Base-by-base conservation (phyloP, 2,329 filamentous ascomycete species). In the Xylaria sp. region DNA sequence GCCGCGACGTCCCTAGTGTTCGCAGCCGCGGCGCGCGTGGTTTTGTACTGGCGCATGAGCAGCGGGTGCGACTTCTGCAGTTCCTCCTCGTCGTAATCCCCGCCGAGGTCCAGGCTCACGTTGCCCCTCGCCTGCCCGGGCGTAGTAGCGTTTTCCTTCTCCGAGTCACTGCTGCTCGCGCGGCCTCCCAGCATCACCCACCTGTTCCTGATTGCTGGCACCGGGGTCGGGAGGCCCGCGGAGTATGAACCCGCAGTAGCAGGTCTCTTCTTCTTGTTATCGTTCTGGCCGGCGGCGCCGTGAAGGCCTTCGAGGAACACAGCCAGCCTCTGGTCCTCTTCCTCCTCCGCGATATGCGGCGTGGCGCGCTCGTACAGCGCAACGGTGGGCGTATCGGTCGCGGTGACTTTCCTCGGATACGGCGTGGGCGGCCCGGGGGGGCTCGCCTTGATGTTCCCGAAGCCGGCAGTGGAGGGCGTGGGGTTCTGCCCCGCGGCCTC, bases 341-440 rank as follows among this genome's bases (percentile, higher is more conserved):
- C 34, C 19, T 19, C n/a, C 3, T 47, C 50, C 8, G 9, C 2
- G 50, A 53, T 32, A 5, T 27, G 11, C 24, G 24, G 4, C 24
- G 24, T 4, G 24, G 11, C 11, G 14, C 14, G 45, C 34, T 71
- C 48, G 47, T 66, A 71, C 8, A 71, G 62, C 58, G 64, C 42
- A 7, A 70, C 67, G 21, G 54, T 66, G 4, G 68, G 69, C 12
- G 67, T 67, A 12, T 47, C n/a, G 8, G 55, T 42, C 42, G 24
- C 4, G 39, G 39, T 4, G 8, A 42, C 5, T 6, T 8, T 8
- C 11, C 34, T 24, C 2, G 57, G 63, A 19, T 55, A 66, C 14
- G 68, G 65, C 19, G 60, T 68, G 12, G 47, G 57, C 3, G 69
- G 69, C 7, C 27, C 57, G 4, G 56, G 36, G 3, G 48, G 48